These are phyloP conservation scores for Amoebophrya sp. DNA, from an alignment of 169 alveolate species.

Conservation along the genomic window DNA sequence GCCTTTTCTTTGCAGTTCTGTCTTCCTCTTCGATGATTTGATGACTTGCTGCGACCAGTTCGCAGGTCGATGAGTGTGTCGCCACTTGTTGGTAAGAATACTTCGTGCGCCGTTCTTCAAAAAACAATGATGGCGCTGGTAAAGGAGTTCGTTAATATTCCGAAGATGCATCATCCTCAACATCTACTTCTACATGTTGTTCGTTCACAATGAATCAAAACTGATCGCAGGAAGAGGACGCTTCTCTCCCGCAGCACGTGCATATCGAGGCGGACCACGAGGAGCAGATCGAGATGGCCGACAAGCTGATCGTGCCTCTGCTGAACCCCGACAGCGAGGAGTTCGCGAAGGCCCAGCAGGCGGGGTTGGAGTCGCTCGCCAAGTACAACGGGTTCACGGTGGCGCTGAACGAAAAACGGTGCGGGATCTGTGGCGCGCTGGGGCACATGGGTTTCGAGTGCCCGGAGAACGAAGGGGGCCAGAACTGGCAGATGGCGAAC, in stretches of 20 bases:
- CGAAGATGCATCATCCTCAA: no score
- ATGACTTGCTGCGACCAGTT: no score
- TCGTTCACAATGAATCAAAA: background rate
- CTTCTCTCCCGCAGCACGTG: constrained; percentile 38
- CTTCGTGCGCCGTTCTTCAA: no score
- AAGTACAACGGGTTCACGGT: constrained; percentile 23
- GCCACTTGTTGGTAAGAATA: no score
- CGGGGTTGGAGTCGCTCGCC: constrained; percentile 31
- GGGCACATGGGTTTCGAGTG: constrained; percentile 36
- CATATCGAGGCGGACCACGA: constrained; percentile 38
- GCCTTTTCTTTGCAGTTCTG: no score
- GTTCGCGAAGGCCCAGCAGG: constrained; percentile 24
- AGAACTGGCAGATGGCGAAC: constrained; percentile 24
- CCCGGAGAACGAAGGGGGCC: constrained; percentile 28
- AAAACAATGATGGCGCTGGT: no score
- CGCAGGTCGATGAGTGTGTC: no score
- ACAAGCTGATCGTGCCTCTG: constrained; percentile 24
- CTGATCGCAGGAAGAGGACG: constrained; percentile 30
- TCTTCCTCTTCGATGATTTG: no score
- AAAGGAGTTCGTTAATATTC: no score
- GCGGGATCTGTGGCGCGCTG: constrained; percentile 28
- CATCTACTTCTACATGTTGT: background rate
- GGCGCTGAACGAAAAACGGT: constrained; percentile 17
- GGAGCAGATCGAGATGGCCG: constrained; percentile 35
- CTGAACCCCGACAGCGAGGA: constrained; percentile 26